Evolutionary conservation across 371 early-diverging fungal genomes (phyloP).

Genomic region (Mucor circinelloides): DNA sequence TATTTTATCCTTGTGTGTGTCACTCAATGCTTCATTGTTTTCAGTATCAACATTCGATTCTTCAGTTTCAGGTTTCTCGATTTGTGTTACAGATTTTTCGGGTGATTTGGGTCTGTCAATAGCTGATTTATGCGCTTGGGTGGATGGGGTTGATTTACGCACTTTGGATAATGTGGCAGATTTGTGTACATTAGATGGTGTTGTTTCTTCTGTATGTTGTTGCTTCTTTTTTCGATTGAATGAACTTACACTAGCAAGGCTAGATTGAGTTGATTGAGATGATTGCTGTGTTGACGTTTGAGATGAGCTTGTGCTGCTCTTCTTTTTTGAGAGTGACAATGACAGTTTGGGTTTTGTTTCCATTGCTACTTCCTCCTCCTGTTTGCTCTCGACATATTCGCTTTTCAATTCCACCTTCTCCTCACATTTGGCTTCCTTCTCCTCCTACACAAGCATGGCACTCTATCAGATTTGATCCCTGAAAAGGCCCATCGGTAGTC

Average conservation of each 20-base stretch:
- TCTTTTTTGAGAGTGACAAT: conserved; percentile 17
- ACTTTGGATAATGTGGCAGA: too few relatives aligned
- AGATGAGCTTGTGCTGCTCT: background rate
- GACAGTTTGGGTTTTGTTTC: background rate
- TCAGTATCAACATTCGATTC: background rate
- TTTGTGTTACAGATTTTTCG: background rate
- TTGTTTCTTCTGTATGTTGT: too few relatives aligned
- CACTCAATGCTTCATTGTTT: background rate
- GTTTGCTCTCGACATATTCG: background rate
- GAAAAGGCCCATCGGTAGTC: too few relatives aligned
- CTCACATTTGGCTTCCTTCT: background rate
- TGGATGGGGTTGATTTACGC: too few relatives aligned
- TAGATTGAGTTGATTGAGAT: background rate
- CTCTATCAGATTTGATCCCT: too few relatives aligned
- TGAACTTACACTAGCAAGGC: background rate
- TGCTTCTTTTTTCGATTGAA: background rate
- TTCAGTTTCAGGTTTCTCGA: background rate
- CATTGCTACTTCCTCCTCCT: background rate
- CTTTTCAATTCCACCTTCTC: background rate
- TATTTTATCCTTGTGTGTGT: background rate
- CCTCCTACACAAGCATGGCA: background rate
- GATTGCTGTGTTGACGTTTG: background rate
- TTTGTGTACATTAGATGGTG: too few relatives aligned
- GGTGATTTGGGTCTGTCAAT: background rate
- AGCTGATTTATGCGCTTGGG: background rate